Evolutionary conservation across 2,329 filamentous ascomycete genomes (phyloP), one percentile per base, ranked within the genome.

Genomic region (Iodosphaeria phyllophila): DNA sequence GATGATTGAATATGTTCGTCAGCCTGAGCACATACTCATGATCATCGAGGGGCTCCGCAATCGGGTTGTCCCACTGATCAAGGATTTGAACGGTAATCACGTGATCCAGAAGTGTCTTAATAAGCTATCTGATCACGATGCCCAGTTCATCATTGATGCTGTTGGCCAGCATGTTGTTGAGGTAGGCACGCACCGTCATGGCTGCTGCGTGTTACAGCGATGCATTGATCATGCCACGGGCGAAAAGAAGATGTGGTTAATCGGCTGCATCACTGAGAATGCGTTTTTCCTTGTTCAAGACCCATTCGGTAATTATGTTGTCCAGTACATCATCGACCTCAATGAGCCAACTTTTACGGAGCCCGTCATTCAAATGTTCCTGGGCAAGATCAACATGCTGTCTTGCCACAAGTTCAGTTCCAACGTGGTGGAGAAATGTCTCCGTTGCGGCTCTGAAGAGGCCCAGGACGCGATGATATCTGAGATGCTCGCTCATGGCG

Each of bases 331-430:
- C 44, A 71, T 98, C 37, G 89, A 95, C 45, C 65, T 95, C 27
- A 83, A 83, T 36, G 83, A 98, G 44, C 62, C 75, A 8, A 60
- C 60, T 37, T 93, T 92, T 52, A 93, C 86, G 1, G 77, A 89
- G 41, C 86, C 86, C 4, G 61, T 98, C 20, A 89, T 91, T 32
- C 58, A 64, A 26, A 74, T 73, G 42, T 93, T 98, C 57, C 56
- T 64, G 28, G 75, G 75, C 39, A 63, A 61, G 58, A 79, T 68
- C 56, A 76, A 47, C 42, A 64, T 50, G 51, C 65, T 65, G 10
- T 95, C 89, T 5, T 84, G 83, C 47, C 89, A 98, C 58, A 98
- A 98, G 54, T 98, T 98, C 58, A 93, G 83, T 55, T 95, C 89
- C 42, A 98, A 98, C 40, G 89, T 98, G 29, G 86, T 98, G 34